These are phyloP conservation scores for Kuraishia ogatae DNA, from an alignment of 805 yeast genomes.

Conservation along the genomic window DNA sequence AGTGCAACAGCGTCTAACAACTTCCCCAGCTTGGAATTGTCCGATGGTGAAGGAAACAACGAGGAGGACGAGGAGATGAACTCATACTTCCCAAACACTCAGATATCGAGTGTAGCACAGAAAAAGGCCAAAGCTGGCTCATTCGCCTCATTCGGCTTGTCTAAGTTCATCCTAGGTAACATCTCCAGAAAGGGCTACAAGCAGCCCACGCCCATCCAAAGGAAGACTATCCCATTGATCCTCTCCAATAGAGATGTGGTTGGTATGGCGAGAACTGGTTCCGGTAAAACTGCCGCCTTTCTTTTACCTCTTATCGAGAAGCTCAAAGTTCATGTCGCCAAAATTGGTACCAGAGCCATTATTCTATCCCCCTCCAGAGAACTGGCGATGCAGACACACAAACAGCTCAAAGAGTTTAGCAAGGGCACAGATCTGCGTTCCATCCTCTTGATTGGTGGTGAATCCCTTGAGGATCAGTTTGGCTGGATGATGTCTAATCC, in stretches of 20 bases:
- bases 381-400: constrained; percentile 86
- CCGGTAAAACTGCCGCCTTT: constrained; percentile 98
- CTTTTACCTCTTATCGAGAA: constrained; percentile 83
- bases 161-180: constrained; percentile 59
- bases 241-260: constrained; percentile 88
- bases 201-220: constrained; percentile 96
- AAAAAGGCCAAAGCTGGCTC: constrained; percentile 70
- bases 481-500: constrained; percentile 89
- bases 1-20: constrained; percentile 4
- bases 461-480: constrained; percentile 95
- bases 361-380: constrained; percentile 94
- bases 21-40: constrained; percentile 34
- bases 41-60: constrained; percentile 28
- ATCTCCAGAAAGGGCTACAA: constrained; percentile 80
- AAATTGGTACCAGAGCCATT: constrained; percentile 82
- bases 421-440: constrained; percentile 77
- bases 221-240: constrained; percentile 88
- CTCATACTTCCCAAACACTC: constrained; percentile 28
- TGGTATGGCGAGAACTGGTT: constrained; percentile 99
- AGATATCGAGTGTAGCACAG: constrained; percentile 22
- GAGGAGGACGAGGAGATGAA: constrained; percentile 18
- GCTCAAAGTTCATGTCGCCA: constrained; percentile 75
- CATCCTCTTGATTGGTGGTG: constrained; percentile 90
- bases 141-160: constrained; percentile 84
- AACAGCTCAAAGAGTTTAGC: constrained; percentile 81